Evolutionary conservation across 2,329 filamentous ascomycete species (phyloP), one percentile per base, ranked within the genome.

Genomic region (Aspergillus aculeatus): DNA sequence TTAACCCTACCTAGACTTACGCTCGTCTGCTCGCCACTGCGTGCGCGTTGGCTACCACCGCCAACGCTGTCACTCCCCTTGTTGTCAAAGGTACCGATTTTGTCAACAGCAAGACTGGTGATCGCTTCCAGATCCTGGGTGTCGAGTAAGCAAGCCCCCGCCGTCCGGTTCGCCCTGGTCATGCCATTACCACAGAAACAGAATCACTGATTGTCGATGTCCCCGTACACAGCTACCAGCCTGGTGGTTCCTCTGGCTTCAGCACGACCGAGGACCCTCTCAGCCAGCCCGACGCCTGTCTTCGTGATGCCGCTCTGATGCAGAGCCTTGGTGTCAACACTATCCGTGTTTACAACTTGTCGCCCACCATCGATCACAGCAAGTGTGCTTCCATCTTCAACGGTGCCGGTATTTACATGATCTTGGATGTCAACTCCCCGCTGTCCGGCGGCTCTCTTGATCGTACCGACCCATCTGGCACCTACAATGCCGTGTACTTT

Each of bases 331-430:
- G 86, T 72, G 82, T 86, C 65, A 89, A 89, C 74, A 86, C 85
- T 9, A 85, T 88, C 66, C 84, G 86, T 60, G 81, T 85, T 56
- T 89, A 89, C 81, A 87, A 87, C 71, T 74, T 88, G 62, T 81
- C 85, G 63, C 84, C 85, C 19, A 75, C 77, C 2, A 71, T 84
- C 59, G 82, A 87, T 73, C 86, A 88, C 74, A 83, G 86, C 64
- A 77, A 83, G 60, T 88, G 86, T 70, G 84, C 81, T 60, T 84
- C 81, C 61, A 86, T 87, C 74, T 88, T 88, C 81, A 87, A 88
- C 68, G 80, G 81, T 2, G 85, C 84, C 31, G 86, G 86, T 56
- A 88, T 89, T 69, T 88, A 89, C 76, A 80, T 88, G 78, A 79
- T 88, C 56, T 75, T 88, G 50, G 86, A 89, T 64, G 86, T 89